Base-by-base conservation (phyloP, 306 rosid species). In the Psophocarpus tetragonolobus region DNA sequence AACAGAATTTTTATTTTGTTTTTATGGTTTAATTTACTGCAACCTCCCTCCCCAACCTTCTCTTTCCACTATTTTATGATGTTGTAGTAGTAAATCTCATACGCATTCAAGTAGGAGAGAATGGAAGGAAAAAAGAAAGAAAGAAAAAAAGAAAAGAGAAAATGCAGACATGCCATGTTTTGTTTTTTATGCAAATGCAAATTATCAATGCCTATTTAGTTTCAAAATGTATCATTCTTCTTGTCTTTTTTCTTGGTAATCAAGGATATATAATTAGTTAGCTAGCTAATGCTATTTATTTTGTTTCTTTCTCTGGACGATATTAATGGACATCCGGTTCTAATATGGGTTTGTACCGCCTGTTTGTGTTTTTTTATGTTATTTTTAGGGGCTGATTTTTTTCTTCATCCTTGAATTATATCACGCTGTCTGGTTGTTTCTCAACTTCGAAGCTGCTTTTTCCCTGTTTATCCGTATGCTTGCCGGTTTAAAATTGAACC, bases 381-480 rank as follows among this genome's bases (percentile, higher is more conserved):
- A 23, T 58, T 75, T 21, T n/a, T 21, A 14, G 30, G 35, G 50
- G 21, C 4, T 35, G 57, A 41, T 36, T 83, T 74, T 81, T 54
- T 60, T 68, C 36, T 50, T 84, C 54, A 35, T 18, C 58, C 79
- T 82, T 84, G 77, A 84, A 80, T 76, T 38, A 57, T 61, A 27
- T 24, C 56, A 29, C 75, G 54, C 53, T 68, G 86, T 84, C 64
- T 83, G 83, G 68, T 83, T 81, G 57, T 67, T 82, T 88, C 85
- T 85, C 86, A 83, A 81, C 71, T 87, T 75, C 62, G 74, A 85
- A 81, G 77, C 79, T 82, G 82, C 81, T 88, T 88, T 87, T 76
- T 63, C 66, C 83, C 88, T 75, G 78, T 77, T 87, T 84, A 77
- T 73, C 87, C 78, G 88, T 80, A 35, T 80, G 87, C 36, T 80